Evolutionary conservation across 441 rosid genomes (phyloP), one percentile per base, ranked within the genome.

Genomic region (Euphorbia celastroides): DNA sequence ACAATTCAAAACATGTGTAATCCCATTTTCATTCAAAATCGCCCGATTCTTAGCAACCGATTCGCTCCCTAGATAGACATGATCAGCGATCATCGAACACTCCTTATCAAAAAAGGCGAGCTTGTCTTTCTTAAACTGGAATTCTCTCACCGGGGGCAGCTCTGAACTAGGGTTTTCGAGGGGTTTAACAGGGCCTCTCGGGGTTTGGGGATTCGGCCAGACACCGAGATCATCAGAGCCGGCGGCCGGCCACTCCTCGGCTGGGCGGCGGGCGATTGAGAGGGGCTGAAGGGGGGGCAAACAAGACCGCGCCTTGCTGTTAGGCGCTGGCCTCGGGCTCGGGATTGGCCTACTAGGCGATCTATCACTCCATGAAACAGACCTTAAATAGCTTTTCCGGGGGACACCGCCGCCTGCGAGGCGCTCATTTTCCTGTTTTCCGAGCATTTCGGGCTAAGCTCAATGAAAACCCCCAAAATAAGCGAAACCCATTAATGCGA

Each of bases 221-320:
- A 83, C 88, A 16, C 92, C 95, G n/a, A 84, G 82, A 75, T 88
- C 95, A 75, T 88, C 95, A 16, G 89, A 80, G 25, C 95, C 88
- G 4, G 95, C 85, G 52, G 70, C 72, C 13, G 95, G 95, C 95
- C 95, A 88, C 73, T 88, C 89, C 77, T 84, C 89, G n/a, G 68
- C 78, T 13, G 81, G 81, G 66, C 74, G 69, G 50, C 84, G 80
- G 3, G 81, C 38, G 19, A 88, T 85, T 13, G 84, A 73, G 28
- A 88, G 85, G 5, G 88, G 88, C 76, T 73, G 84, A 13, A 84
- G 85, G 11, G 93, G 93, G 31, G 93, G 93, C 78, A 86, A 78
- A 69, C 77, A 80, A 13, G 84, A 65, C 79, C 92, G 69, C 4
- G 74, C 81, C 71, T 84, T 84, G 57, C 82, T 70, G 65, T 54